Percentiles rank a stretch among this genome's conserved stretches.
These are phyloP conservation scores for Jatropha curcas DNA, from an alignment of 345 rosid genomes.

Conservation along the genomic window DNA sequence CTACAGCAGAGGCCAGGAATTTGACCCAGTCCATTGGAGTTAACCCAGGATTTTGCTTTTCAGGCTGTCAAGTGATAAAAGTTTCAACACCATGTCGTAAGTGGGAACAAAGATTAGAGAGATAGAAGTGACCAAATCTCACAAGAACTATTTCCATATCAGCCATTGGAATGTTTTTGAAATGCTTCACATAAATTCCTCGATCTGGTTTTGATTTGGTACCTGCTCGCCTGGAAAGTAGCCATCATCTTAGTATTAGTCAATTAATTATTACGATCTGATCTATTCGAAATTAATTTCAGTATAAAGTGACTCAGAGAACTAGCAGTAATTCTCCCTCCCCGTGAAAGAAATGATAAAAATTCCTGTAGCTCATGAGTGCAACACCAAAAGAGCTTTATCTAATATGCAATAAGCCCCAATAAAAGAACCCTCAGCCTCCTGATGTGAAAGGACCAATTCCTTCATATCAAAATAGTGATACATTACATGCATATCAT, in stretches of 20 bases:
- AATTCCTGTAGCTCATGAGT: background rate
- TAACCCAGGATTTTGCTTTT: slow-evolving; percentile 93
- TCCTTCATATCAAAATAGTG: background rate
- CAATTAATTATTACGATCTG: background rate
- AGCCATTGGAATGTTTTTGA: slow-evolving; percentile 98
- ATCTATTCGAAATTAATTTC: background rate
- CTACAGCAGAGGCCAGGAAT: slow-evolving; percentile 82
- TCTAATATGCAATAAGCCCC: background rate
- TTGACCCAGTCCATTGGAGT: slow-evolving; percentile 99
- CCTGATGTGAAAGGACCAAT: background rate
- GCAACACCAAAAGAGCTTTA: background rate
- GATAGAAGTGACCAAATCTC: slow-evolving; percentile 32
- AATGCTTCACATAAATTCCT: slow-evolving; percentile 86
- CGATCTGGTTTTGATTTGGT: slow-evolving; percentile 53
- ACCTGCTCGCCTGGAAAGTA: slow-evolving; percentile 59
- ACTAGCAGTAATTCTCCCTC: background rate
- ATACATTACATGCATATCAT: background rate
- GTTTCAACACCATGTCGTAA: slow-evolving; percentile 18
- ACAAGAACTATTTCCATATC: slow-evolving; percentile 99
- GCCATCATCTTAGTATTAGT: background rate
- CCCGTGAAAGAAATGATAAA: background rate
- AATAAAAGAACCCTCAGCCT: background rate
- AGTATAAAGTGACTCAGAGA: background rate
- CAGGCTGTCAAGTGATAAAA: slow-evolving; percentile 65
- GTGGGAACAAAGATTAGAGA: background rate